Conservation (phyloP, 129 eudicot species). For the Pseudognaphalium luteoalbum region DNA sequence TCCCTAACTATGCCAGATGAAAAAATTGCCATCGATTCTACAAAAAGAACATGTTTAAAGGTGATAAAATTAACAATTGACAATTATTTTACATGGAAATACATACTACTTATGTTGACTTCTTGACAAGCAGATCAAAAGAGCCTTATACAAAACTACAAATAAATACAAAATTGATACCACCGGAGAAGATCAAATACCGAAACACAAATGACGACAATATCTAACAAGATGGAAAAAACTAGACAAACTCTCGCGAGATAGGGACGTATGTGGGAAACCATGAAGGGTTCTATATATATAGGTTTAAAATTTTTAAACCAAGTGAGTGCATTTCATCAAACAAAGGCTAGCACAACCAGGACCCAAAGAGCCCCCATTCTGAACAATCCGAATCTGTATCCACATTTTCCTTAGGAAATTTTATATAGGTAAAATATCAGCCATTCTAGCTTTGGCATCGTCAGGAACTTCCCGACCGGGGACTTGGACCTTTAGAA, state of each 20-base stretch:
- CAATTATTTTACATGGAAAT: constrained; percentile 32
- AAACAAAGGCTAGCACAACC: constrained; percentile 29
- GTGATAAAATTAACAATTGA: constrained; percentile 3
- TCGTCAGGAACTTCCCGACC: constrained; percentile 95
- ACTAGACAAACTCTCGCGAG: constrained; percentile 6
- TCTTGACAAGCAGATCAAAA: constrained; percentile 22
- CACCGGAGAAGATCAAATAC: background rate
- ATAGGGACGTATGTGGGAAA: constrained; percentile 1
- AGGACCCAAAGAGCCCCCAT: constrained; percentile 20
- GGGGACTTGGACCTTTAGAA: constrained; percentile 80
- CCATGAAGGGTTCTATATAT: constrained; percentile 10
- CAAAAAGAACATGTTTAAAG: background rate
- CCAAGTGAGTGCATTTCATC: constrained; percentile 18
- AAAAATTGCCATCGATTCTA: background rate
- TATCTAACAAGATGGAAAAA: constrained; percentile 19
- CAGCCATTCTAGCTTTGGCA: constrained; percentile 69
- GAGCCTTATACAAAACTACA: constrained; percentile 29
- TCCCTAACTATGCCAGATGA: background rate
- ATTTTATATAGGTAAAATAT: constrained; percentile 52
- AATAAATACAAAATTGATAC: constrained; percentile 35
- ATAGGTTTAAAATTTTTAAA: background rate
- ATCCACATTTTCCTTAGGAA: background rate
- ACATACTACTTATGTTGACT: constrained; percentile 25
- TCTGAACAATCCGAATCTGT: constrained; percentile 15
- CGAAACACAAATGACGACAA: constrained; percentile 19